phyloP scores from a whole-genome alignment of 2,329 filamentous ascomycete species.

The Pestalotiopsis sp. region DNA sequence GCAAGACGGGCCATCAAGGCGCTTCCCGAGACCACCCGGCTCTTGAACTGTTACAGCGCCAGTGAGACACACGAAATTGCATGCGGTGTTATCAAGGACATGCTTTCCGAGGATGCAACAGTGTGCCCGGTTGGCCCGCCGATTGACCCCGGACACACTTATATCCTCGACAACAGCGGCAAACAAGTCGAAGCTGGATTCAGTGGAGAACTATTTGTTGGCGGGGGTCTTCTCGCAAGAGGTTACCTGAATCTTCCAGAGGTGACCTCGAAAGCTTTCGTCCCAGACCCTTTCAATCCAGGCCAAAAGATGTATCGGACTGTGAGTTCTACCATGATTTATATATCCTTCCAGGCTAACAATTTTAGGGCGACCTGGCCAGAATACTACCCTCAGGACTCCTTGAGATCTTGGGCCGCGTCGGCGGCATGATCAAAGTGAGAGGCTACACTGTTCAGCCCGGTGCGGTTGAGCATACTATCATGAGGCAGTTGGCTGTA shows the following conservation, averaged over 20 bases:
- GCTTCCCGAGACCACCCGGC: slow-evolving; percentile 63
- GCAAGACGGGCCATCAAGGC: slow-evolving; percentile 69
- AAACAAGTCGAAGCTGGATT: slow-evolving; percentile 64
- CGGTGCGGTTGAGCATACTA: slow-evolving; percentile 74
- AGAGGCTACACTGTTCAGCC: slow-evolving; percentile 79
- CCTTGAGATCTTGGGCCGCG: slow-evolving; percentile 75
- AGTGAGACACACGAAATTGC: slow-evolving; percentile 83
- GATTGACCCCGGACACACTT: slow-evolving; percentile 68
- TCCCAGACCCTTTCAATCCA: slow-evolving; percentile 65
- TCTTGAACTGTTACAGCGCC: slow-evolving; percentile 82
- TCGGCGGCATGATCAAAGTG: slow-evolving; percentile 81
- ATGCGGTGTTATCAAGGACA: slow-evolving; percentile 73
- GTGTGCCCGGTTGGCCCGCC: slow-evolving; percentile 78
- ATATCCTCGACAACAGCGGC: slow-evolving; percentile 72
- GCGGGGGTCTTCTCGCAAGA: slow-evolving; percentile 72
- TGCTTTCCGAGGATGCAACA: slow-evolving; percentile 63
- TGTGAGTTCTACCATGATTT: not conserved
- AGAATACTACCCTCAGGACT: slow-evolving; percentile 68
- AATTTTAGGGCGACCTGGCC: slow-evolving; percentile 62
- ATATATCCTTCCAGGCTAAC: not conserved
- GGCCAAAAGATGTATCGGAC: slow-evolving; percentile 75
- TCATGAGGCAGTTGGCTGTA: slow-evolving; percentile 71
- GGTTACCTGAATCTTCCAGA: slow-evolving; percentile 83
- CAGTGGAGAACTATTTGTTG: slow-evolving; percentile 75
- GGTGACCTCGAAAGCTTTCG: slow-evolving; percentile 74